These are phyloP conservation scores for Przewalskia tangutica DNA, from an alignment of 257 asterid genomes.

Conservation along the genomic window DNA sequence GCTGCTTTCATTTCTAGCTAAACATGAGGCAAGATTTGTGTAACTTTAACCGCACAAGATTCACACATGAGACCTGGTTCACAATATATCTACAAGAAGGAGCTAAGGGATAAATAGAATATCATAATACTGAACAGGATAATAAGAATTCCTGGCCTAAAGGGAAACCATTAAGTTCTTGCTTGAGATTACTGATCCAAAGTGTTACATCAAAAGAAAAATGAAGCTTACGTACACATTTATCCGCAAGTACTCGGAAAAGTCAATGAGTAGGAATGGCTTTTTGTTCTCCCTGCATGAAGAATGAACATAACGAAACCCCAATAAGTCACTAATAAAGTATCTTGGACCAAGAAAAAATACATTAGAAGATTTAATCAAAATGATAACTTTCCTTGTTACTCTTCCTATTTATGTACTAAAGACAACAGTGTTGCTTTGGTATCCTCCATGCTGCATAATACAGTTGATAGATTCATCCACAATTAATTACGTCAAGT, in stretches of 20 bases:
- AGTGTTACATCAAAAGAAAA: background rate
- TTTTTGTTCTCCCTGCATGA: constrained; percentile 56
- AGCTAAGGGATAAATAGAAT: background rate
- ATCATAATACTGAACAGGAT: background rate
- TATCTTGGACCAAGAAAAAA: background rate
- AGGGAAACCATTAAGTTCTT: background rate
- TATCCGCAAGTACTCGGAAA: constrained; percentile 68
- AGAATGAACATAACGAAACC: constrained; percentile 10
- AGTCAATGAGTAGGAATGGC: constrained; percentile 84
- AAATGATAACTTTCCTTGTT: background rate
- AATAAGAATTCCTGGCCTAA: background rate
- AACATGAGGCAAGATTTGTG: background rate
- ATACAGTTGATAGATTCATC: background rate
- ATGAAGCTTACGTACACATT: constrained; percentile 51
- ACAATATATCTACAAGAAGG: background rate
- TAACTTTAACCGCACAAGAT: background rate
- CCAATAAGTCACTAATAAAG: background rate
- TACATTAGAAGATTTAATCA: background rate
- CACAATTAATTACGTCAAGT: background rate
- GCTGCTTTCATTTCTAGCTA: background rate
- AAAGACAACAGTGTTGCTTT: background rate
- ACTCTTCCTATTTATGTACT: background rate
- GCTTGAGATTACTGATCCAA: background rate
- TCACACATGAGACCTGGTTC: background rate
- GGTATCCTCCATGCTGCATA: background rate